Conservation (phyloP, 495 filamentous ascomycete genomes). For the Lentithecium fluviatile region DNA sequence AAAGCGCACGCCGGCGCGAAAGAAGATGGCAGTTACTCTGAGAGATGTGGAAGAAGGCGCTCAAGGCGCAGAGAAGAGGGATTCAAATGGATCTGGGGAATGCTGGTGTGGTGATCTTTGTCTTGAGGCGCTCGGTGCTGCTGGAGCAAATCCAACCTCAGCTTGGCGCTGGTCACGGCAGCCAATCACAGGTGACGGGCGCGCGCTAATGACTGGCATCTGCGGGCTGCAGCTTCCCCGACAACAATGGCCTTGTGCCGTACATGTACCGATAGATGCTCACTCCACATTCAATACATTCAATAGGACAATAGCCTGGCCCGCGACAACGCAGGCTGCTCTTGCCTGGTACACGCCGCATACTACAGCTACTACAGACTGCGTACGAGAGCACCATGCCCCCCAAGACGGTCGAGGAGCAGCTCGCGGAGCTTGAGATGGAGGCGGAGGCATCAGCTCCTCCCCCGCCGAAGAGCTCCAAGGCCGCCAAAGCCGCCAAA, state of each 20-base stretch:
- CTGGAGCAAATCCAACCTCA: constrained; percentile 7
- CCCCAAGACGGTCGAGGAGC: constrained; percentile 34
- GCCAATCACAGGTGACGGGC: constrained; percentile 18
- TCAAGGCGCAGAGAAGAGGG: neutral
- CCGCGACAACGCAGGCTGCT: no score
- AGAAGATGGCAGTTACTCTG: neutral
- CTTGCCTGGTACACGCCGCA: neutral
- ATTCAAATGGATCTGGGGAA: neutral
- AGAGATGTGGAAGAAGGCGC: neutral
- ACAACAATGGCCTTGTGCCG: constrained; percentile 7
- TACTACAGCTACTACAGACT: no score
- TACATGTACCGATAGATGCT: no score
- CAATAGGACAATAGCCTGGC: no score
- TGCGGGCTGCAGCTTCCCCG: neutral
- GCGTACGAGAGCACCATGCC: no score
- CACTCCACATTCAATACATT: no score
- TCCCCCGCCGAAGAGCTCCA: constrained; percentile 36
- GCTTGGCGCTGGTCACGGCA: neutral
- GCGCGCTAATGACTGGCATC: constrained; percentile 19
- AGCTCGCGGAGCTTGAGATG: constrained; percentile 37
- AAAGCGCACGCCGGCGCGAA: constrained; percentile 5
- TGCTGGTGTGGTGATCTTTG: constrained; percentile 29
- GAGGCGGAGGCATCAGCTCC: constrained; percentile 26
- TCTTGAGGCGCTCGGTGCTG: neutral
- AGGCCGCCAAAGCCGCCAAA: constrained; percentile 41